Percentiles rank a stretch among this genome's conserved stretches.
phyloP scores from a whole-genome alignment of 495 filamentous ascomycete species.

The Thermothielavioides terrestris region DNA sequence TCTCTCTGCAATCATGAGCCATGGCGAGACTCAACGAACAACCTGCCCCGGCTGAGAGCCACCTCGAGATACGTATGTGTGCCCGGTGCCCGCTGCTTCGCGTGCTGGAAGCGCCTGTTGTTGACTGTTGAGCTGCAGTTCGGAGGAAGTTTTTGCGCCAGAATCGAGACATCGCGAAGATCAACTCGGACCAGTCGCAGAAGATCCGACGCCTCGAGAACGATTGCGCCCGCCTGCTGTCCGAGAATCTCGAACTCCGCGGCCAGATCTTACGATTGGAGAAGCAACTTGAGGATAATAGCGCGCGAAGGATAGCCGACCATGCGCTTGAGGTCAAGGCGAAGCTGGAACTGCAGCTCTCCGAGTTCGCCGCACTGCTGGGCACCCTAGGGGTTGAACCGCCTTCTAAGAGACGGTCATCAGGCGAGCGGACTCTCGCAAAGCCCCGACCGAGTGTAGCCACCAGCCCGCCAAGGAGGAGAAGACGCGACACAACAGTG shows the following conservation, averaged over 20 bases:
- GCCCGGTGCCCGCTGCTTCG: background rate
- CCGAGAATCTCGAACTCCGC: constrained; percentile 79
- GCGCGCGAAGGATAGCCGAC: constrained; percentile 43
- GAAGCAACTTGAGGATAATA: constrained; percentile 49
- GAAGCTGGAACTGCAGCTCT: constrained; percentile 60
- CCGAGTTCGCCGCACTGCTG: constrained; percentile 57
- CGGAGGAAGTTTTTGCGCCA: constrained; percentile 82
- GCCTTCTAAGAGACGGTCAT: constrained; percentile 31
- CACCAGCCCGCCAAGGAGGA: constrained; percentile 31
- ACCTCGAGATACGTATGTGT: constrained; percentile 67
- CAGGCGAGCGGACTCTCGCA: constrained; percentile 23
- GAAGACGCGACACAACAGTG: constrained; percentile 40
- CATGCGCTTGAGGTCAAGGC: constrained; percentile 59
- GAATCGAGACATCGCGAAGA: constrained; percentile 85
- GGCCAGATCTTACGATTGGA: constrained; percentile 68
- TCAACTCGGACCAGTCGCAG: constrained; percentile 83
- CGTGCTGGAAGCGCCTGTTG: background rate
- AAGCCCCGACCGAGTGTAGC: constrained; percentile 24
- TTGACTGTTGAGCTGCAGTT: constrained; percentile 42
- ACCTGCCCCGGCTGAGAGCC: constrained; percentile 56
- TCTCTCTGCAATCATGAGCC: constrained; percentile 25
- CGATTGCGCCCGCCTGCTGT: constrained; percentile 71
- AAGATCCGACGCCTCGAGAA: constrained; percentile 81
- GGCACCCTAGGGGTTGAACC: constrained; percentile 49
- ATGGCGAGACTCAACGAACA: constrained; percentile 95